Base-by-base conservation (phyloP, 2,329 filamentous ascomycete species). In the Fusarium praegraminearum region DNA sequence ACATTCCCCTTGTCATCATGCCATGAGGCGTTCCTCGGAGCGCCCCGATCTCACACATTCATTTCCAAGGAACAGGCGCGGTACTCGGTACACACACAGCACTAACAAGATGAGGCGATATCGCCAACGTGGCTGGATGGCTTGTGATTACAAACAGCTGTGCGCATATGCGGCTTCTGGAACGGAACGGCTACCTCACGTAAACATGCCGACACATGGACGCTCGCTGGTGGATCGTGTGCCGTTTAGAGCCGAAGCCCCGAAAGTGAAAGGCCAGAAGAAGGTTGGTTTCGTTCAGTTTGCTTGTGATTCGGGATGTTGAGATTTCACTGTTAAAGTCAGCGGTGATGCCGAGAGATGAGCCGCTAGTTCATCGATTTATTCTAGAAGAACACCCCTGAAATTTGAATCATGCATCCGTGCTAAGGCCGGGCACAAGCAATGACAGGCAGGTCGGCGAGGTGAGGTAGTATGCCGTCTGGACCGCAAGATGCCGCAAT, bases 401-500 rank as follows among this genome's bases (percentile, higher is more conserved):
- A 15, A 28, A 51, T 30, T 26, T 33, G 28, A 36, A 57, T 57
- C 44, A 45, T 26, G 26, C 20, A 24, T 22, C 16, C 50, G 24
- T 30, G 28, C 22, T 47, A 30, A 32, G 43, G 20, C 40, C 30
- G 30, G 50, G 18, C 15, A 52, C n/a, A 2, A 36, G 32, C 41
- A 46, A 28, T 35, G 33, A 26, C 18, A 30, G 58, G 52, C 28
- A 46, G 51, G 57, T 26, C 4, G 30, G 6, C 6, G 9, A 9
- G 20, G 7, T 8, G 9, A 9, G 24, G 7, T 15, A 15, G 35
- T 15, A n/a, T 55, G 64, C 67, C 52, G 46, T 51, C 30, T 50
- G 53, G 7, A 38, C 67, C 67, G 57, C 53, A 66, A 36, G 44
- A 53, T 60, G 68, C 68, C 68, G 67, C 60, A 55, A 40, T 22